Evolutionary conservation across 2,329 filamentous ascomycete genomes (phyloP).

Genomic region (Hypoxylon sp.): DNA sequence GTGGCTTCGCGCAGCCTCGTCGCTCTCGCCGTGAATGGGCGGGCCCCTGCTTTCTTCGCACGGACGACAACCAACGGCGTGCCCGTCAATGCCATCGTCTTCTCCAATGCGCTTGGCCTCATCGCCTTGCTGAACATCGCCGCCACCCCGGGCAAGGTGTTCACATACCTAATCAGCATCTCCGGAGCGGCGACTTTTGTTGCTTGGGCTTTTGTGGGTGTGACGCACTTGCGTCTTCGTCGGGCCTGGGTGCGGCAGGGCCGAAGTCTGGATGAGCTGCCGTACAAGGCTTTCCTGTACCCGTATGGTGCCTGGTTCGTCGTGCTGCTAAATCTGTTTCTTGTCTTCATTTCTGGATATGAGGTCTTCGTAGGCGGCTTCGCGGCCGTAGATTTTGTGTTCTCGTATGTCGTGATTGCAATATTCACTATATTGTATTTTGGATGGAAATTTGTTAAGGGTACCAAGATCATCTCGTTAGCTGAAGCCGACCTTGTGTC

Average conservation of each 20-base stretch:
- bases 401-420: constrained; percentile 50
- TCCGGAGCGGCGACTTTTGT: constrained; percentile 52
- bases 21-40: constrained; percentile 48
- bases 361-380: constrained; percentile 51
- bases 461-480: constrained; percentile 45
- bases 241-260: constrained; percentile 50
- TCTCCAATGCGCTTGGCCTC: constrained; percentile 52
- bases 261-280: constrained; percentile 46
- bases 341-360: constrained; percentile 53
- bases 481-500: constrained; percentile 48
- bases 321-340: constrained; percentile 49
- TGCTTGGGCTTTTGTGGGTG: constrained; percentile 54
- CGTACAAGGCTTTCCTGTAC: constrained; percentile 46
- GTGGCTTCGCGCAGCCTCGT: constrained; percentile 52
- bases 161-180: constrained; percentile 51
- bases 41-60: constrained; percentile 51
- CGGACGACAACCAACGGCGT: constrained; percentile 50
- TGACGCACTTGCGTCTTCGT: constrained; percentile 51
- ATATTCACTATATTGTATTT: constrained; percentile 50
- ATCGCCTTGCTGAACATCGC: constrained; percentile 54
- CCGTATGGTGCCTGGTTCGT: constrained; percentile 51
- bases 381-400: constrained; percentile 49
- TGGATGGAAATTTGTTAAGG: constrained; percentile 51
- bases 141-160: constrained; percentile 51
- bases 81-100: constrained; percentile 51